Evolutionary conservation across 192 early-diverging fungal species (phyloP), one percentile per base, ranked within the genome.

Genomic region (Mortierella hygrophila): DNA sequence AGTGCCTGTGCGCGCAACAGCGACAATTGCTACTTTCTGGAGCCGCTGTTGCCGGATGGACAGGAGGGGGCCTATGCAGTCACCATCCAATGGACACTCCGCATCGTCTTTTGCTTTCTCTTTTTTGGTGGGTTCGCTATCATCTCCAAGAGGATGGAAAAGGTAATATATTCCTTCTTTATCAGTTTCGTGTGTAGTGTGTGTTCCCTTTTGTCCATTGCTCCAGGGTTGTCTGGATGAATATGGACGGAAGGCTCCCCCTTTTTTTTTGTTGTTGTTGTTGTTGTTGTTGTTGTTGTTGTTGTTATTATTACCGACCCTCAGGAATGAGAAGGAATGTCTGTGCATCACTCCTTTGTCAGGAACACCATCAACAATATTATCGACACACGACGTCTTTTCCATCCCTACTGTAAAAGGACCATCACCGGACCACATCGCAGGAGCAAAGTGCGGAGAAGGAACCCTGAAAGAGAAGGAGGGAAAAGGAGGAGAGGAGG

Each of bases 11-110:
- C 83, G 35, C 73, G 83, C 32, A 54, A 70, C 13, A 80, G 74
- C 42, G 83, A 85, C 60, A 70, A 85, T 23, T 85, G 83, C 23
- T 85, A 85, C 38, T 85, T 85, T 73, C 60, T 85, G 70, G 83
- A 85, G 60, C 83, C 83, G 18, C 44, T 85, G 21, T 35, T 85
- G 16, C 69, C 79, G 37, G 83, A 85, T 35, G 83, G 83, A 35
- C 78, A 85, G 29, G 83, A 85, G 54, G 78, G 78, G n/a, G 47
- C 80, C 54, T 85, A 79, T 77, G 78, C 80, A 20, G 69, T n/a
- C 15, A 77, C 78, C 26, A 85, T 85, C 29, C 83, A 85, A 41
- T 85, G 83, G 83, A 80, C 78, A 6, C 78, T 85, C 16, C 83
- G 83, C 7, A 68, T 75, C 29, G 32, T 77, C 35, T 74, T 85